Conservation (phyloP, 306 rosid species). For the Begonia loranthoides region DNA sequence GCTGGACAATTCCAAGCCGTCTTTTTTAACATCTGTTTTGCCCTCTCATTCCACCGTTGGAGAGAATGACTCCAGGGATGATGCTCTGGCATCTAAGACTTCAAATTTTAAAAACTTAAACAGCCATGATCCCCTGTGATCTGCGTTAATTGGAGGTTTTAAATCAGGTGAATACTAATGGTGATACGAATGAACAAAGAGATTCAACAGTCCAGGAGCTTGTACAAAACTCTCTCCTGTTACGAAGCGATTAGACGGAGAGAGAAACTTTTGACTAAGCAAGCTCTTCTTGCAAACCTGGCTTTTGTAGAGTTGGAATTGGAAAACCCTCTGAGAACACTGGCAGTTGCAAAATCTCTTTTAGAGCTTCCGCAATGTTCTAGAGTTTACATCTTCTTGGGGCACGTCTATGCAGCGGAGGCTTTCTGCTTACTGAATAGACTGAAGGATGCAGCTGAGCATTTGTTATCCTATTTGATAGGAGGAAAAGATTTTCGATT, state of each 20-base stretch:
- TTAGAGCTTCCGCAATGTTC: slow-evolving; percentile 77
- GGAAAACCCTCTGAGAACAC: slow-evolving; percentile 67
- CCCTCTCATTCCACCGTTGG: slow-evolving; percentile 53
- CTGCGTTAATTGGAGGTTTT: slow-evolving; percentile 33
- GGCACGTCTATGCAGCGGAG: slow-evolving; percentile 86
- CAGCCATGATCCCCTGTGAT: slow-evolving; percentile 43
- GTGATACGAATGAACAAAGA: slow-evolving; percentile 80
- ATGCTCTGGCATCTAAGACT: slow-evolving; percentile 15
- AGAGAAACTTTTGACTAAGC: slow-evolving; percentile 67
- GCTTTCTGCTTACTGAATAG: slow-evolving; percentile 82
- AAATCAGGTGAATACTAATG: slow-evolving; percentile 55
- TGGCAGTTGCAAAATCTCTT: slow-evolving; percentile 48
- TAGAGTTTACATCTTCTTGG: slow-evolving; percentile 66
- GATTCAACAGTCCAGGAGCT: slow-evolving; percentile 72
- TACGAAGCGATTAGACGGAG: slow-evolving; percentile 50
- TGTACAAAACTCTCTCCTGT: slow-evolving; percentile 61
- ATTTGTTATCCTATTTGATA: slow-evolving; percentile 52
- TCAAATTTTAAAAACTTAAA: slow-evolving; percentile 46
- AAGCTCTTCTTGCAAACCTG: slow-evolving; percentile 75
- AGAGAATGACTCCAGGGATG: slow-evolving; percentile 21
- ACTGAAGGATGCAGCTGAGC: slow-evolving; percentile 75
- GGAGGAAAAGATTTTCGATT: slow-evolving; percentile 42
- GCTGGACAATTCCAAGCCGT: slow-evolving; percentile 35
- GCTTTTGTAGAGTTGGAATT: slow-evolving; percentile 85
- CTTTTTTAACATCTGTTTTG: slow-evolving; percentile 34